Evolutionary conservation across 2,329 filamentous ascomycete genomes (phyloP).

Genomic region (Apiospora koreana): DNA sequence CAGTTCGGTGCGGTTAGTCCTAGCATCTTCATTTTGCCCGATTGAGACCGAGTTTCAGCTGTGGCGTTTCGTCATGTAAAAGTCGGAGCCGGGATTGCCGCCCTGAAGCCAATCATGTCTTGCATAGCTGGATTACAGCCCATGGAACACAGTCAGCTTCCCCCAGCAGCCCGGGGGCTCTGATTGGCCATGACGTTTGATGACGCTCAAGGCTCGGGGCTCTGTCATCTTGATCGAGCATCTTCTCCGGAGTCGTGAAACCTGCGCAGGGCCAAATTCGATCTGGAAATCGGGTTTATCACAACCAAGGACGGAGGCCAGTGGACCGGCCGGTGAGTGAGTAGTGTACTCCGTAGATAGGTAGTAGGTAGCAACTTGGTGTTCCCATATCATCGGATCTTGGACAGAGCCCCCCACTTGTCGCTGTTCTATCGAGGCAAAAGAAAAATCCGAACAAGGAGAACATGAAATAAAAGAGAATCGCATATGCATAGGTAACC

Average conservation of each 20-base stretch:
- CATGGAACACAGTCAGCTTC: slow-evolving; percentile 27
- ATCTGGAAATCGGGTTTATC: not conserved
- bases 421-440: slow-evolving; percentile 3
- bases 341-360: no score
- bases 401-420: not conserved
- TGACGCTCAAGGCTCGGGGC: slow-evolving; percentile 26
- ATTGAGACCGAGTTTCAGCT: slow-evolving; percentile 34
- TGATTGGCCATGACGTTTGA: slow-evolving; percentile 27
- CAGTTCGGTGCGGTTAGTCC: slow-evolving; percentile 12
- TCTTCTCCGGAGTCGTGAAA: slow-evolving; percentile 27
- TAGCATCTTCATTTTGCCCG: slow-evolving; percentile 7
- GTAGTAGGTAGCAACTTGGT: not conserved
- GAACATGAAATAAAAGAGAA: slow-evolving; percentile 12
- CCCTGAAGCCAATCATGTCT: slow-evolving; percentile 31
- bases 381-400: not conserved
- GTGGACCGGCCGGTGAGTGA: not conserved
- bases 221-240: slow-evolving; percentile 23
- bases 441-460: not conserved
- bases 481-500: slow-evolving; percentile 31
- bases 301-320: not conserved
- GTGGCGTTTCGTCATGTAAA: slow-evolving; percentile 36
- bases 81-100: slow-evolving; percentile 26
- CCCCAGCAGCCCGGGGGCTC: slow-evolving; percentile 20
- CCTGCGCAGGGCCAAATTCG: slow-evolving; percentile 17
- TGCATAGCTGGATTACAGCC: slow-evolving; percentile 21